Conservation (phyloP, 1,284 basidiomycete species). For the Trichosporon sp. region DNA sequence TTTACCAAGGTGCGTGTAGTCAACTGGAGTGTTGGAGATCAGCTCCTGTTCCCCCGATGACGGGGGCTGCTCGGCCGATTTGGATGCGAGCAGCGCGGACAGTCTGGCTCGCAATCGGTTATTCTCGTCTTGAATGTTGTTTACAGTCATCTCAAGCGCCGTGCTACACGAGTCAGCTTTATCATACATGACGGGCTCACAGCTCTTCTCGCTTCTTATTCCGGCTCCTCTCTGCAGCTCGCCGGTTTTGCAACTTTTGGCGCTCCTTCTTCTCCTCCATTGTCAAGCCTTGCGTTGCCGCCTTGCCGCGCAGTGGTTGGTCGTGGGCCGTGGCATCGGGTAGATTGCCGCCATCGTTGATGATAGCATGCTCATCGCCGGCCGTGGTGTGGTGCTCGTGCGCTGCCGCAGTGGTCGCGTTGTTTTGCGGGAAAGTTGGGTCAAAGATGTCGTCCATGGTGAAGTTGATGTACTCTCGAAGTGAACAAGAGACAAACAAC, state of each 20-base stretch:
- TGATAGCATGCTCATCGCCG: not conserved
- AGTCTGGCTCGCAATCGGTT: slow-evolving; percentile 43
- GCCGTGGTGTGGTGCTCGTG: slow-evolving; percentile 3
- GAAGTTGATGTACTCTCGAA: not conserved
- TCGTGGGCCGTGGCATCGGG: slow-evolving; percentile 12
- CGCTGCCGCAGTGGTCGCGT: not conserved
- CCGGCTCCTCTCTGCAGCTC: slow-evolving; percentile 51
- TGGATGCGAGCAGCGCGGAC: slow-evolving; percentile 36
- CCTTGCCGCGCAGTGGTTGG: slow-evolving; percentile 26
- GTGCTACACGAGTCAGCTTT: slow-evolving; percentile 33
- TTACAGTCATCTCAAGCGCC: slow-evolving; percentile 46
- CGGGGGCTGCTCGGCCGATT: slow-evolving; percentile 11
- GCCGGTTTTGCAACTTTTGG: slow-evolving; percentile 51
- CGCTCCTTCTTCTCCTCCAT: slow-evolving; percentile 48
- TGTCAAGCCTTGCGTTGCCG: slow-evolving; percentile 29
- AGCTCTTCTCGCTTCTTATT: slow-evolving; percentile 50
- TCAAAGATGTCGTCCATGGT: slow-evolving; percentile 17
- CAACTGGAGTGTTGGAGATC: slow-evolving; percentile 28
- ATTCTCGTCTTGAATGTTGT: slow-evolving; percentile 51
- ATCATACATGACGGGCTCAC: slow-evolving; percentile 35
- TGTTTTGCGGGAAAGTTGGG: not conserved
- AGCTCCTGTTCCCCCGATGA: slow-evolving; percentile 3
- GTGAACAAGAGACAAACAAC: not conserved
- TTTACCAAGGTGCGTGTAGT: slow-evolving; percentile 38
- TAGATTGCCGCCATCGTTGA: not conserved